Base-by-base conservation (phyloP, 2,329 filamentous ascomycete species). In the Metarhizium robertsii region DNA sequence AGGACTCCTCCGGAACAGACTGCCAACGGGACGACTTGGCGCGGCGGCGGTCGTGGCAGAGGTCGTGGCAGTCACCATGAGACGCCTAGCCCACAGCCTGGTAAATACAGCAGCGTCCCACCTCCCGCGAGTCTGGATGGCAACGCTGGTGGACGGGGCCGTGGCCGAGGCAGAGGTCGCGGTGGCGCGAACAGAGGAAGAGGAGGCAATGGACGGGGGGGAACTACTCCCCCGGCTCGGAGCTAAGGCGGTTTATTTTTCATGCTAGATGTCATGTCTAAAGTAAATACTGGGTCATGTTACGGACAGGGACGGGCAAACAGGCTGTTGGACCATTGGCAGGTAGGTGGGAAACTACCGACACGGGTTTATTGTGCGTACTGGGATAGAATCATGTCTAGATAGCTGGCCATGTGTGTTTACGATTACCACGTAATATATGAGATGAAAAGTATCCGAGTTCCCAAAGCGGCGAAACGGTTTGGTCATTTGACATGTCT, bases 61-160 rank as follows among this genome's bases (percentile, higher is more conserved):
- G 66, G 65, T 14, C 66, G 67, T 13, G 66, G 69, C 25, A 64
- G 57, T 48, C 50, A 60, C 8, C 59, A 63, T 34, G 64, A 63
- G 4, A 58, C 61, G 2, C 62, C 56, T 13, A 60, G 55, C 10
- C 62, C 59, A 20, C 63, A 64, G 57, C 63, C 64, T 49, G 57
- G 54, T 6, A 67, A 67, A 38, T 86, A 81, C 62, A 77, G 76
- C 56, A 77, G 77, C 16, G 79, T 85, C 7, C 81, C 83, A 34
- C 86, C 85, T 25, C 85, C 86, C 1, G 68, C 79, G 1, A 77
- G 67, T 47, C 69, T 87, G 13, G 77, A 85, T 59, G 63, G 71
- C 18, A 64, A 70, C 25, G 71, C 71, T 32, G 69, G 74, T 36
- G 65, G 71, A 43, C 70, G 72, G 4, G 70, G 73, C 8, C 69